phyloP scores from a whole-genome alignment of 768 basidiomycete genomes.

The Tylopilus plumbeoviolaceoides region DNA sequence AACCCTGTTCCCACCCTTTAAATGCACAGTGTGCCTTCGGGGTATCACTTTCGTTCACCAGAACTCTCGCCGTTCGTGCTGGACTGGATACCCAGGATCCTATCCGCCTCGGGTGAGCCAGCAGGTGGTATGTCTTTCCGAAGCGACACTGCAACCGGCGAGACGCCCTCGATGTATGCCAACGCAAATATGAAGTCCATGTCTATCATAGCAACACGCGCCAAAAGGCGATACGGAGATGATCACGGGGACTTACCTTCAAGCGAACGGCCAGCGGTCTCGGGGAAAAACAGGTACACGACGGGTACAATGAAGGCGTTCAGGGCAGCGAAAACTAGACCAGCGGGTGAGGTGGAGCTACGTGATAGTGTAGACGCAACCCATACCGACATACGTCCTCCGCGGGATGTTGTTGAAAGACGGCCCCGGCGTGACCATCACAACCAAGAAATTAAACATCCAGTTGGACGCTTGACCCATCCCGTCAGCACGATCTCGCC shows the following conservation, averaged over 20 bases:
- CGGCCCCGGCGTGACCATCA: constrained; percentile 60
- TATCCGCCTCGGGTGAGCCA: constrained; percentile 43
- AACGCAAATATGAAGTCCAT: constrained; percentile 48
- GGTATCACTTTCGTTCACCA: neutral
- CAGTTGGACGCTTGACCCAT: constrained; percentile 35
- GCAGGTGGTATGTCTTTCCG: constrained; percentile 42
- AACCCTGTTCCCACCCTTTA: neutral
- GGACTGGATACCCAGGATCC: constrained; percentile 34
- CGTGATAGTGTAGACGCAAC: neutral
- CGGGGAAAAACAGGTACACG: constrained; percentile 59
- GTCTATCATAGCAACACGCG: constrained; percentile 19
- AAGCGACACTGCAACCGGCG: constrained; percentile 40
- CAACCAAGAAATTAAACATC: constrained; percentile 57
- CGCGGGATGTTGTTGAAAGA: constrained; percentile 56
- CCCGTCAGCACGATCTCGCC: neutral
- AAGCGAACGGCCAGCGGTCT: constrained; percentile 57
- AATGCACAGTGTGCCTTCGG: neutral
- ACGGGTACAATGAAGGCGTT: constrained; percentile 55
- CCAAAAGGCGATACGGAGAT: neutral
- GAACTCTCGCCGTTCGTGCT: constrained; percentile 2
- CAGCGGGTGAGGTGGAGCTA: neutral
- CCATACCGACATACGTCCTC: constrained; percentile 54
- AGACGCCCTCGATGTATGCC: constrained; percentile 42
- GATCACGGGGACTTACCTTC: constrained; percentile 35
- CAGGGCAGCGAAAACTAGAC: constrained; percentile 48